phyloP scores from a whole-genome alignment of 345 rosid genomes.

The Eucalyptus microcorys region DNA sequence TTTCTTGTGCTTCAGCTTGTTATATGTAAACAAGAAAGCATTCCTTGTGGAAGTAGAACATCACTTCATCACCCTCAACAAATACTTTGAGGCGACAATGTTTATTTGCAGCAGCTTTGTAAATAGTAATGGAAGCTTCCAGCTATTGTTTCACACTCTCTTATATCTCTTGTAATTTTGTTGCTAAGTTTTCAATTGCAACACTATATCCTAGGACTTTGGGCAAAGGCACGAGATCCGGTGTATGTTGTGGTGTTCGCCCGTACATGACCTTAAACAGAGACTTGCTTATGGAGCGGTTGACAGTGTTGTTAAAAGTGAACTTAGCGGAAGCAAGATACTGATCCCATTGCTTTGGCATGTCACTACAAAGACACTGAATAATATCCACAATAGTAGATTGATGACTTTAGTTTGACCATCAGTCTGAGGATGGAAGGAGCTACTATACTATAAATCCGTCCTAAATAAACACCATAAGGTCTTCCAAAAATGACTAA shows the following conservation, averaged over 20 bases:
- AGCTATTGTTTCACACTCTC: not conserved
- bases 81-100: not conserved
- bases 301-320: not conserved
- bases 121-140: not conserved
- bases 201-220: not conserved
- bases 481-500: not conserved
- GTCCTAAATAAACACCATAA: not conserved
- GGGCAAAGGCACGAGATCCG: not conserved
- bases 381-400: not conserved
- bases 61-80: not conserved
- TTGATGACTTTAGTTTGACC: not conserved
- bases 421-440: not conserved
- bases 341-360: not conserved
- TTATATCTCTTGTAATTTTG: not conserved
- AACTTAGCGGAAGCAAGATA: not conserved
- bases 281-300: not conserved
- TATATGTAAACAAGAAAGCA: too few species aligned
- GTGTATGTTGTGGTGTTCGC: not conserved
- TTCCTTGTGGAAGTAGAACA: not conserved
- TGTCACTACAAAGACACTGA: not conserved
- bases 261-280: not conserved
- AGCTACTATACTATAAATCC: not conserved
- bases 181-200: not conserved
- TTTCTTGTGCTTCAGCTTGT: too few species aligned
- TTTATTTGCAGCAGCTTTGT: not conserved